A percentile compares a stretch with the other conserved stretches of the same genome.
Conservation (phyloP, 2,329 filamentous ascomycete genomes). For the Lachnellula hyalina region DNA sequence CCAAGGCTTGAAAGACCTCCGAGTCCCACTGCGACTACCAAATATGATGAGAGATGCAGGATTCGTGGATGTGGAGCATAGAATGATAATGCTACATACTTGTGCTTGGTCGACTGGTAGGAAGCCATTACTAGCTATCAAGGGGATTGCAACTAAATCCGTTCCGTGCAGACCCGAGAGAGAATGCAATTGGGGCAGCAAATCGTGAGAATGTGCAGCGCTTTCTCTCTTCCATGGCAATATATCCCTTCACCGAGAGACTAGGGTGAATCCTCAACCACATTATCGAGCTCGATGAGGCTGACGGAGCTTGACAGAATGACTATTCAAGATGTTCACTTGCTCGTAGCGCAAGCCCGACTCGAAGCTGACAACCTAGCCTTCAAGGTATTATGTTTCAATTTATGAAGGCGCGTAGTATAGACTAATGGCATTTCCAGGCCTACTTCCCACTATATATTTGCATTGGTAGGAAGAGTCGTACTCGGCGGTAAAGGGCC, state of each 20-base stretch:
- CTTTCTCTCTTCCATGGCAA: conserved; percentile 48
- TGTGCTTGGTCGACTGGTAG: conserved; percentile 65
- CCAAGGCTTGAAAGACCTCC: conserved; percentile 60
- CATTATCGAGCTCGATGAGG: conserved; percentile 5
- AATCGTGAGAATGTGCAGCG: conserved; percentile 51
- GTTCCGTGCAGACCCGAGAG: conserved; percentile 39
- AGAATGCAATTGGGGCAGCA: conserved; percentile 47
- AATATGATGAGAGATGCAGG: conserved; percentile 41
- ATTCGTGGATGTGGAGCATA: conserved; percentile 62
- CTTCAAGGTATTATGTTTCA: conserved; percentile 44
- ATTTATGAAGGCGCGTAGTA: background rate
- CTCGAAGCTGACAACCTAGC: conserved; percentile 47
- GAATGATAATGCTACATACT: conserved; percentile 61
- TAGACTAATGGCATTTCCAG: conserved; percentile 26
- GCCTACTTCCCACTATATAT: conserved; percentile 61
- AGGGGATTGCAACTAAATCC: background rate
- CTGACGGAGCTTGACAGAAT: conserved; percentile 38
- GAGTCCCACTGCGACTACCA: conserved; percentile 53
- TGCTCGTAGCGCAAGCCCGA: conserved; percentile 51
- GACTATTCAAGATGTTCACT: conserved; percentile 51
- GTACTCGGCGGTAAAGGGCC: conserved; percentile 17
- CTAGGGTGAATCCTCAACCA: conserved; percentile 15
- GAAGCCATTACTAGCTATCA: conserved; percentile 19
- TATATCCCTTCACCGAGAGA: conserved; percentile 48
- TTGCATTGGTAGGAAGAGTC: conserved; percentile 56